Base-by-base conservation (phyloP, 2,329 filamentous ascomycete species). In the Fusarium algeriense region DNA sequence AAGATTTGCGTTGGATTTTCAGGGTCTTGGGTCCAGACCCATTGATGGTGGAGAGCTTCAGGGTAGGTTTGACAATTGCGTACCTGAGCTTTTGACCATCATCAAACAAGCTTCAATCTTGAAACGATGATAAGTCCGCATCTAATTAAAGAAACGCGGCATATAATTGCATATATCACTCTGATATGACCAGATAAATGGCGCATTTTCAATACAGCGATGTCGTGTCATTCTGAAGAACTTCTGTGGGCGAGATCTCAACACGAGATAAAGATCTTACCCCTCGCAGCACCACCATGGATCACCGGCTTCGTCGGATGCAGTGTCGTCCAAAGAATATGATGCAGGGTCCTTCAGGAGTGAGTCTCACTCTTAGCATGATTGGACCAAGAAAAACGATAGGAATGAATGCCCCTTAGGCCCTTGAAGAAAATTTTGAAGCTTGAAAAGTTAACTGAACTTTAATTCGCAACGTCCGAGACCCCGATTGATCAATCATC, bases 1-100 rank as follows among this genome's bases (percentile, higher is more conserved):
- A n/a, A 40, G 34, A 46, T 49, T 49, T 45, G 50, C 37, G 11
- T 10, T 59, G 34, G 60, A 63, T 62, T 65, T 59, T 50, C 61
- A 65, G 63, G 60, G 60, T 65, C 61, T 65, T 13, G 8, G 12
- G 15, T 13, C 38, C 19, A 26, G 40, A 37, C 58, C 53, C 53
- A 32, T 40, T 17, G 20, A 30, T 37, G 19, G 64, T 41, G 30
- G 54, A 13, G 45, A 41, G 40, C 53, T 67, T 11, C 30, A 67
- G 64, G 62, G 62, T 67, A 67, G n/a, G 15, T 8, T 1, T 3
- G 20, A 23, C 12, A 23, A 19, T 60, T 26, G 11, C 20, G 17
- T 41, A 52, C 17, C 17, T 28, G 3, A 28, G 6, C 6, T 14
- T 50, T 38, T 12, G 3, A n/a, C 19, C 14, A 30, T 26, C 17